Percentiles rank a stretch among this genome's conserved stretches.
phyloP scores from a whole-genome alignment of 108 stramenopile genomes.

The Cyclotella choctawhatcheeana region DNA sequence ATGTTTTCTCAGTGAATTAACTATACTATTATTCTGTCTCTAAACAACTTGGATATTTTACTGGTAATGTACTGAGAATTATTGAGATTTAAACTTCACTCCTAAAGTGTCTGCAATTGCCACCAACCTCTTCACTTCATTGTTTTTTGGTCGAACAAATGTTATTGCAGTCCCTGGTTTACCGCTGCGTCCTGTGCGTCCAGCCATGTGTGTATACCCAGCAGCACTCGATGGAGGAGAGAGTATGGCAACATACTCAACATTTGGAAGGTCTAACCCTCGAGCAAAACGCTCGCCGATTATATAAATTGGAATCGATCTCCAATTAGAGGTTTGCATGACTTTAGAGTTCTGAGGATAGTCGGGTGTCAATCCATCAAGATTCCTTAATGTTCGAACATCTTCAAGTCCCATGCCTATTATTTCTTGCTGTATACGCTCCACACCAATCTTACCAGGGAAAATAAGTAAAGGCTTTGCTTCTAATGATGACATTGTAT shows the following conservation, averaged over 20 bases:
- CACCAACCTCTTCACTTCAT: slow-evolving; percentile 51
- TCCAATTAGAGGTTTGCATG: slow-evolving; percentile 24
- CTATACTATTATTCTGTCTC: neutral
- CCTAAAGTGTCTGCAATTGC: slow-evolving; percentile 62
- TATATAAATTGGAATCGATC: slow-evolving; percentile 55
- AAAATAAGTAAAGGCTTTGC: slow-evolving; percentile 63
- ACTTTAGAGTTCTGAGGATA: neutral
- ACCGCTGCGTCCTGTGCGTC: slow-evolving; percentile 70
- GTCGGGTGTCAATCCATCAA: slow-evolving; percentile 17
- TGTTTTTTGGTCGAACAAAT: slow-evolving; percentile 46
- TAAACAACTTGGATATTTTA: too few species aligned
- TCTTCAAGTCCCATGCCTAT: slow-evolving; percentile 45
- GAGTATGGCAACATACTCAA: slow-evolving; percentile 64
- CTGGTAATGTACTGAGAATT: too few species aligned
- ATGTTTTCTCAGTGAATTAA: slow-evolving; percentile 2
- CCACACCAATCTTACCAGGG: slow-evolving; percentile 72
- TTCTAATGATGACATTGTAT: slow-evolving; percentile 33
- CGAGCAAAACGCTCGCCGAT: slow-evolving; percentile 74
- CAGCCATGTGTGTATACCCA: slow-evolving; percentile 75
- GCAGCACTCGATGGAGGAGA: slow-evolving; percentile 70
- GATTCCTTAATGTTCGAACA: slow-evolving; percentile 53
- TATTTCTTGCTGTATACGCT: slow-evolving; percentile 46
- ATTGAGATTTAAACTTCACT: slow-evolving; percentile 50
- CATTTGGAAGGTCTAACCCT: slow-evolving; percentile 67
- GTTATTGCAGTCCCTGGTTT: slow-evolving; percentile 56